Percentiles rank a stretch among this genome's conserved stretches.
Evolutionary conservation across 1,284 basidiomycete genomes (phyloP).

Genomic region (Mycosarcoma mackinlayi): DNA sequence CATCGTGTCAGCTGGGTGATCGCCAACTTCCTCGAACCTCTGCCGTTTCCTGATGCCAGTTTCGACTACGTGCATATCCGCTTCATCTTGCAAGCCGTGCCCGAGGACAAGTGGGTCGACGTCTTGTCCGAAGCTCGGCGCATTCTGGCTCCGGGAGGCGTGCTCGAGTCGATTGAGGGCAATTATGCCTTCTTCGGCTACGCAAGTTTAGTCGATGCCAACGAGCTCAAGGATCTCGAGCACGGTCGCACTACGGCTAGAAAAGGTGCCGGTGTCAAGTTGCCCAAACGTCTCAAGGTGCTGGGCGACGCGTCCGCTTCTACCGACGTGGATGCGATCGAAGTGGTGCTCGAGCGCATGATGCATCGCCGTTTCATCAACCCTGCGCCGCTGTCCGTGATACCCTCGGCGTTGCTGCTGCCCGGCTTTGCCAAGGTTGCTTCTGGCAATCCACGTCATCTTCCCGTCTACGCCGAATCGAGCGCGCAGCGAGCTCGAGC

Average conservation of each 20-base stretch:
- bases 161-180: slow-evolving; percentile 50
- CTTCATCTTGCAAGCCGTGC: slow-evolving; percentile 39
- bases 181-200: slow-evolving; percentile 52
- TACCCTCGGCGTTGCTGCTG: slow-evolving; percentile 40
- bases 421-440: slow-evolving; percentile 42
- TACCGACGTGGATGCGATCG: slow-evolving; percentile 41
- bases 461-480: slow-evolving; percentile 52
- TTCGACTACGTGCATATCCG: slow-evolving; percentile 61
- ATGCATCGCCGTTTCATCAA: slow-evolving; percentile 54
- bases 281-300: slow-evolving; percentile 38
- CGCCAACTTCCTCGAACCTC: slow-evolving; percentile 54
- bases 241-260: slow-evolving; percentile 13
- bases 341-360: slow-evolving; percentile 44
- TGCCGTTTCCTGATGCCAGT: slow-evolving; percentile 56
- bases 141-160: slow-evolving; percentile 51
- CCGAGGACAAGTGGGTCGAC: slow-evolving; percentile 53
- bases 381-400: slow-evolving; percentile 34
- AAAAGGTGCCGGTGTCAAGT: slow-evolving; percentile 16
- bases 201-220: slow-evolving; percentile 32
- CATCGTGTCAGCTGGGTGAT: slow-evolving; percentile 58
- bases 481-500: slow-evolving; percentile 37
- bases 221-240: slow-evolving; percentile 45
- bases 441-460: slow-evolving; percentile 46
- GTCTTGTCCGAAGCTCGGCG: slow-evolving; percentile 42
- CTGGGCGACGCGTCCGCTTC: slow-evolving; percentile 26